Evolutionary conservation across 2,329 filamentous ascomycete species (phyloP).

Genomic region (Tolypocladium nubicola): DNA sequence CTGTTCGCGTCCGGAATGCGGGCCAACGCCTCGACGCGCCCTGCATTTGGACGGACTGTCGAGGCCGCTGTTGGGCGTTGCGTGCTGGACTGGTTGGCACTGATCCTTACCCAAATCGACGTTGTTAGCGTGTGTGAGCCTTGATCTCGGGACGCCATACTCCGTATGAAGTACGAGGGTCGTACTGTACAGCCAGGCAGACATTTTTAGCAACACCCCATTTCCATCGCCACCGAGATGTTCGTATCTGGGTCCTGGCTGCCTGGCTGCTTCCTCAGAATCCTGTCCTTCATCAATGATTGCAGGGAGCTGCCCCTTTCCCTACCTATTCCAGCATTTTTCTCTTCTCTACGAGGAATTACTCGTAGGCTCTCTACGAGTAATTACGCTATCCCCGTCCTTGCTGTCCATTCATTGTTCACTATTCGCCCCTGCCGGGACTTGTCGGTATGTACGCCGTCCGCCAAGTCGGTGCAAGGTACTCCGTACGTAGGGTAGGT

Average conservation of each 20-base stretch:
- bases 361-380: too few relatives aligned
- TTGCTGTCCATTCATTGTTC: too few relatives aligned
- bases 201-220: constrained; percentile 1
- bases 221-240: not conserved
- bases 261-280: not conserved
- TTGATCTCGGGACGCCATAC: not conserved
- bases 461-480: too few relatives aligned
- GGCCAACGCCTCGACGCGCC: not conserved
- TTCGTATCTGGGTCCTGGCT: not conserved
- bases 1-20: not conserved
- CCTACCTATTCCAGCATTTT: not conserved
- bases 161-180: too few relatives aligned
- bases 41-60: not conserved
- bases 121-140: not conserved
- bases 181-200: not conserved
- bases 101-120: not conserved
- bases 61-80: not conserved
- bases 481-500: too few relatives aligned
- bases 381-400: too few relatives aligned
- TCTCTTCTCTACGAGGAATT: too few relatives aligned
- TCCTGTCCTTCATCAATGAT: not conserved
- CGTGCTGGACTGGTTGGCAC: not conserved
- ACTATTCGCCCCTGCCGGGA: not conserved
- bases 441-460: too few relatives aligned
- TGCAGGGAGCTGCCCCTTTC: not conserved